Percentiles rank a stretch among this genome's conserved stretches.
Conservation (phyloP, 225 moss, liverwort and hornwort species). For the Climacium dendroides region DNA sequence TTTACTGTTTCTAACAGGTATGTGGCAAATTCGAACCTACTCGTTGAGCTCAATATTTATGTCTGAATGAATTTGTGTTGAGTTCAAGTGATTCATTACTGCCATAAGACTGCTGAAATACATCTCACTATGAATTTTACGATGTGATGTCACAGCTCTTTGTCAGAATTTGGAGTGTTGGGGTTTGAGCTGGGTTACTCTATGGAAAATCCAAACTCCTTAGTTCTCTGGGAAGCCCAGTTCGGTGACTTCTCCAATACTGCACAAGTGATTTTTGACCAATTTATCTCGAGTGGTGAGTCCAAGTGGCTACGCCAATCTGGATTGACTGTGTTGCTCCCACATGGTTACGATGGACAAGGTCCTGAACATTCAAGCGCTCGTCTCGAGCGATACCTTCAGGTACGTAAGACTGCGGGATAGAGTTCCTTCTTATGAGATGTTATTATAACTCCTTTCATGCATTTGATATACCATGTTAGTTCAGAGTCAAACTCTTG, state of each 20-base stretch:
- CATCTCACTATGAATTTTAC: neutral
- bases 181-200: constrained; percentile 94
- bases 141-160: constrained; percentile 37
- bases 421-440: neutral
- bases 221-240: constrained; percentile 89
- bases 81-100: neutral
- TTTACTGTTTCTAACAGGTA: constrained; percentile 80
- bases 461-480: neutral
- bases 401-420: constrained; percentile 14
- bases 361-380: constrained; percentile 95
- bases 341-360: constrained; percentile 94
- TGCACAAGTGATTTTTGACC: constrained; percentile 80
- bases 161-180: constrained; percentile 86
- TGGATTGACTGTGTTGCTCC: constrained; percentile 70
- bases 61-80: neutral
- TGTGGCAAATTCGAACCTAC: neutral
- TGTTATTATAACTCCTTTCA: neutral
- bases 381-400: constrained; percentile 75
- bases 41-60: neutral
- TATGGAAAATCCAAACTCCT: constrained; percentile 90
- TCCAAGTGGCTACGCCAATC: constrained; percentile 85
- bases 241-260: constrained; percentile 90
- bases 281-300: constrained; percentile 85
- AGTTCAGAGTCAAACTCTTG: neutral
- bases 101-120: neutral